Evolutionary conservation across 345 rosid genomes (phyloP), one percentile per base, ranked within the genome.

Genomic region (Arabis hirsuta): DNA sequence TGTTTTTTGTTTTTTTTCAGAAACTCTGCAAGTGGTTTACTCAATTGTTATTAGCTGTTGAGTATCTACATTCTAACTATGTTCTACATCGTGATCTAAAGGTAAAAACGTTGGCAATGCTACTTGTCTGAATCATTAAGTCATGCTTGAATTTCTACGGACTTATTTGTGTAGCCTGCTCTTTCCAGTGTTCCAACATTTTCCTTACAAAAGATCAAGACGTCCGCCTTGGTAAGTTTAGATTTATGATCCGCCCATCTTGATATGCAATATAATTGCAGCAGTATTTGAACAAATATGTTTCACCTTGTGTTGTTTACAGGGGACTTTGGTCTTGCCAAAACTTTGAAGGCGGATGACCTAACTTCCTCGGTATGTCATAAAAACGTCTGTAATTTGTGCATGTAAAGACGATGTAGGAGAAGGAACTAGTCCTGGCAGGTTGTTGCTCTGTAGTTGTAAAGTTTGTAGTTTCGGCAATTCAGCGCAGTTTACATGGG

Each of bases 271-370:
- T 38, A 27, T 45, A 12, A 9, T 51, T 57, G 26, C 62, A 32
- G 9, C 27, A 24, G 19, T 65, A 16, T n/a, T 39, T 14, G 43
- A 39, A 53, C 22, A 50, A 26, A 1, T 50, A 63, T 80, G 29
- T 62, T 71, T 27, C 59, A 51, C n/a, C 47, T 59, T 75, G 42
- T 14, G 9, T 62, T 82, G 58, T 65, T 45, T 83, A 22, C 69
- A 91, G 99, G 99, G 78, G 99, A 95, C 81, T 95, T 95, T 80
- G 99, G 99, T 10, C 93, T 95, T 67, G 99, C 99, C 14, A 95
- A 91, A 82, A 95, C 96, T 60, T 55, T 95, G 74, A 91, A 95
- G 80, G 96, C 93, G 13, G 96, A 95, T 74, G 99, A 95, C 81
- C 73, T 95, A 85, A 93, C 97, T 76, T 95, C 99, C 57, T 95